These are phyloP conservation scores for Aurinia saxatilis DNA, from an alignment of 345 rosid species.

Conservation along the genomic window DNA sequence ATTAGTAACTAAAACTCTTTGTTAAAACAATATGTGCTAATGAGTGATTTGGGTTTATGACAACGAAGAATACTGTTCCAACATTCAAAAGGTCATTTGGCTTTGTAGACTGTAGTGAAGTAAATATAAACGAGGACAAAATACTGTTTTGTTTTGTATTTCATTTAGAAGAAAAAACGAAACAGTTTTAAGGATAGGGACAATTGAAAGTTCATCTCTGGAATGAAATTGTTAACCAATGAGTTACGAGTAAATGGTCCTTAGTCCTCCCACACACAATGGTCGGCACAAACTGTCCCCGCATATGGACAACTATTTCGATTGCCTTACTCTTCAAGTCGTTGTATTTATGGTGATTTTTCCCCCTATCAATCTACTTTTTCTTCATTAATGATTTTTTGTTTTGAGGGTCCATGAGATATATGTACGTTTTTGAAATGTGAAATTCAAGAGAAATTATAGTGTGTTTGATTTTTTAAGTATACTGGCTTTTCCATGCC, in stretches of 20 bases:
- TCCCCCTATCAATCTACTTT: background rate
- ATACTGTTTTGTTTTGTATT: background rate
- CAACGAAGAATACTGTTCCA: background rate
- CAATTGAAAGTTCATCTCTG: constrained; percentile 6
- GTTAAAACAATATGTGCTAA: too few relatives aligned
- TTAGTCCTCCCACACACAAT: background rate
- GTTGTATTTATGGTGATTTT: background rate
- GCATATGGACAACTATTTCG: constrained; percentile 10
- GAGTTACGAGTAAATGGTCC: constrained; percentile 22
- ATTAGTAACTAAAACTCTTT: too few relatives aligned
- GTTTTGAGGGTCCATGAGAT: constrained; percentile 4
- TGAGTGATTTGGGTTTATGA: background rate
- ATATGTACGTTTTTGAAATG: background rate
- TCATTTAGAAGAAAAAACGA: background rate
- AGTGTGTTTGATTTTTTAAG: background rate
- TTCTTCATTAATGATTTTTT: constrained; percentile 22
- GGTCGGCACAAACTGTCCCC: constrained; percentile 31
- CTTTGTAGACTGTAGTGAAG: background rate
- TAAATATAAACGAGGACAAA: background rate
- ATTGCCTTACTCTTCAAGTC: constrained; percentile 18
- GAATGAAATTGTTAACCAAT: constrained; percentile 8
- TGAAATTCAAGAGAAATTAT: background rate
- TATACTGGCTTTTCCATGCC: background rate
- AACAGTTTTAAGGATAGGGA: constrained; percentile 7
- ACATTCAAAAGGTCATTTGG: background rate